Evolutionary conservation across 2,329 filamentous ascomycete species (phyloP), one percentile per base, ranked within the genome.

Genomic region (Fragosphaeria purpurea): DNA sequence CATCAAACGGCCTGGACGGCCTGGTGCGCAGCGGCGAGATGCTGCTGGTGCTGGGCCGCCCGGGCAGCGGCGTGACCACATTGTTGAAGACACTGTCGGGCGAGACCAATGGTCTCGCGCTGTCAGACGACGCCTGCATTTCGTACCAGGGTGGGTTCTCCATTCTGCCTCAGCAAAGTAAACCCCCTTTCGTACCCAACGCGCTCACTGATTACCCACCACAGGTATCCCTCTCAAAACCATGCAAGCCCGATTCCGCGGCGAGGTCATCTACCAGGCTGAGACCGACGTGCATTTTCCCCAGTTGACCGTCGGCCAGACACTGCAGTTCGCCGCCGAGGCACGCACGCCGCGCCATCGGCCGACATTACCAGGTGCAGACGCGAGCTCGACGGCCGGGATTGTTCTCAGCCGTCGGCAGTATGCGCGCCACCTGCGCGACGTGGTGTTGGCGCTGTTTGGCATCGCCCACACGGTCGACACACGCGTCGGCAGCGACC

Each of bases 251-350:
- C 56, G 56, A 30, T 64, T 60, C 50, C 58, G 61, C 7, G 62
- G 62, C 53, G 60, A 74, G 69, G 55, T 63, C 31, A 56, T 64
- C 63, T 93, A 93, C 68, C 90, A 86, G 0, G 86, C 86, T 53
- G 87, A 93, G 65, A 83, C 87, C 38, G 88, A 94, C 62, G 83
- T 86, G 5, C 86, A 90, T 66, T 90, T 90, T 61, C 85, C 86
- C 10, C 78, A 83, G 68, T 68, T 93, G 59, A 82, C 79, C 2
- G 86, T 91, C 42, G 85, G 85, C 47, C 84, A 91, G 59, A 93
- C 87, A 1, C 73, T 91, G 44, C 83, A 80, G 50, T 91, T 91
- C 55, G 86, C 86, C 13, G 85, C 86, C 4, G 73, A 79, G 13
- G 84, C 86, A 6, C 76, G 84, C 50, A 77, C 83, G 46, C 83